Percentiles rank a stretch among this genome's conserved stretches.
Conservation (phyloP, 345 rosid genomes). For the Brassica napus region DNA sequence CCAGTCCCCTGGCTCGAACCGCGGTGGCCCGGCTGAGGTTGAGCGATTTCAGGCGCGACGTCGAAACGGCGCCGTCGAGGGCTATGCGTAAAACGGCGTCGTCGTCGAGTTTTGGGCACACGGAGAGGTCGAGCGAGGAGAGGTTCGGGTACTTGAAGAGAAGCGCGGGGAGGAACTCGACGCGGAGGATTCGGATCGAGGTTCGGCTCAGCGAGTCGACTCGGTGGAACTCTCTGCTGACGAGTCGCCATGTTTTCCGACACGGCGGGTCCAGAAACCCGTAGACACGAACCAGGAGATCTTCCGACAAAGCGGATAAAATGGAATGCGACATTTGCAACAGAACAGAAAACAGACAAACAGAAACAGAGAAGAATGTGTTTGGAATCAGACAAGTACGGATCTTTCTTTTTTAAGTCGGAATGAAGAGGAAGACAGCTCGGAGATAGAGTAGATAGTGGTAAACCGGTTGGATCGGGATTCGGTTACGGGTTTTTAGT, state of each 20-base stretch:
- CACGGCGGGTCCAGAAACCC: constrained; percentile 47
- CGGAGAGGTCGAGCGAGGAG: constrained; percentile 71
- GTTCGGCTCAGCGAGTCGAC: constrained; percentile 61
- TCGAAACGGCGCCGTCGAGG: constrained; percentile 26
- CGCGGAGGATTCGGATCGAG: constrained; percentile 62
- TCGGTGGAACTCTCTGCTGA: constrained; percentile 69
- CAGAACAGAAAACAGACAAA: not conserved
- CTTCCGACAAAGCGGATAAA: constrained; percentile 61
- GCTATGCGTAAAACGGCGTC: constrained; percentile 50
- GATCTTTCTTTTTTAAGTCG: constrained; percentile 47
- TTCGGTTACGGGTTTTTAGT: constrained; percentile 15
- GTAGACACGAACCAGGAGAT: constrained; percentile 61
- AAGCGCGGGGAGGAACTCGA: constrained; percentile 59
- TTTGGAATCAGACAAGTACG: not conserved
- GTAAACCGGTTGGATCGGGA: constrained; percentile 49
- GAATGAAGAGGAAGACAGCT: constrained; percentile 78
- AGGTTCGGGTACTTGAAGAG: constrained; percentile 52
- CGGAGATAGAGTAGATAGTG: constrained; percentile 69
- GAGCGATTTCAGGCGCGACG: constrained; percentile 43
- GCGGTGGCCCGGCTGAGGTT: constrained; percentile 66
- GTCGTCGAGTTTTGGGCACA: constrained; percentile 75
- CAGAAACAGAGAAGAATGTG: not conserved
- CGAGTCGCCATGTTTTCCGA: constrained; percentile 71
- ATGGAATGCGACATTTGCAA: constrained; percentile 43
- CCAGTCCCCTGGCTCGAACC: constrained; percentile 60